Evolutionary conservation across 805 yeast genomes (phyloP).

Genomic region (Lipomyces oligophaga): DNA sequence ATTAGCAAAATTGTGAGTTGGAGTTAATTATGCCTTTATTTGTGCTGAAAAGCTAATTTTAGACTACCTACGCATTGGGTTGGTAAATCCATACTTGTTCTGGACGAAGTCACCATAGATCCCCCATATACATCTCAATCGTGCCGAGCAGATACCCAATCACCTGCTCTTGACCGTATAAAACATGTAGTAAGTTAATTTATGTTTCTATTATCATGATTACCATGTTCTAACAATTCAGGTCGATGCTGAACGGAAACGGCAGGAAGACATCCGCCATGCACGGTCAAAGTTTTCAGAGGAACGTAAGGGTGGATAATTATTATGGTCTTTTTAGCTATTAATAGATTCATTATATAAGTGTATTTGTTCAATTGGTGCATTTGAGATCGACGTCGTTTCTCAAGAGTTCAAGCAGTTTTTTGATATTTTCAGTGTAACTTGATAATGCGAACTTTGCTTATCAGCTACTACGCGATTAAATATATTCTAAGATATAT

Average conservation of each 20-base stretch:
- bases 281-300: too few species aligned
- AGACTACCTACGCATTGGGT: conserved; percentile 46
- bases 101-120: conserved; percentile 46
- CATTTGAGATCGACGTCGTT: too few species aligned
- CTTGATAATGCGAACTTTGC: too few species aligned
- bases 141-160: conserved; percentile 35
- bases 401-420: too few species aligned
- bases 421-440: too few species aligned
- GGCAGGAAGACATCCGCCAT: conserved; percentile 4
- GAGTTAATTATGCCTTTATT: not conserved
- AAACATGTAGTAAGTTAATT: conserved; percentile 45
- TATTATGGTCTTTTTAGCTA: too few species aligned
- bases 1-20: conserved; percentile 42
- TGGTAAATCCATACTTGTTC: conserved; percentile 43
- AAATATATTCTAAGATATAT: too few species aligned
- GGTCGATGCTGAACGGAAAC: conserved; percentile 12
- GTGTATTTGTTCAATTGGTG: too few species aligned
- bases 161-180: conserved; percentile 42
- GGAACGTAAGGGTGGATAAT: too few species aligned
- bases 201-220: not conserved
- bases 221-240: not conserved
- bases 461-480: too few species aligned
- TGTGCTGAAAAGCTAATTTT: not conserved
- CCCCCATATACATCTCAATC: conserved; percentile 43
- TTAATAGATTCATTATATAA: too few species aligned